These are phyloP conservation scores for Raffaelea ambrosiae DNA, from an alignment of 2,329 filamentous ascomycete genomes.

Conservation along the genomic window DNA sequence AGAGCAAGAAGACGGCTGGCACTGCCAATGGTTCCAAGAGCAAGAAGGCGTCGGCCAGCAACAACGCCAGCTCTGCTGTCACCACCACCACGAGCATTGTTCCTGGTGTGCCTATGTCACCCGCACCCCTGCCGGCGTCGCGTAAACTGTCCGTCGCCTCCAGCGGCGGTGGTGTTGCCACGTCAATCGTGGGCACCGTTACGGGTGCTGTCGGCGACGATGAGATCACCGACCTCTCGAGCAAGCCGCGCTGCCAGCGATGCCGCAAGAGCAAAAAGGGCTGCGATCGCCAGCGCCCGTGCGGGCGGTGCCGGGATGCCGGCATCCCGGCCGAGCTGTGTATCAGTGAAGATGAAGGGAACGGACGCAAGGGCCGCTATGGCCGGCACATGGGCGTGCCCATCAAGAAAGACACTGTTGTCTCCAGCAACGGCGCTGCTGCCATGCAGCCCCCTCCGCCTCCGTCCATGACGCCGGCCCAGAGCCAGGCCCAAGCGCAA, in stretches of 20 bases:
- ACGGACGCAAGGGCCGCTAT: constrained; percentile 92
- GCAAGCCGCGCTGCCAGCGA: constrained; percentile 92
- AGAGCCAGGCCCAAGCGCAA: neutral
- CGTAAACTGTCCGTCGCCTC: constrained; percentile 71
- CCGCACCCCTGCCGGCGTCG: constrained; percentile 59
- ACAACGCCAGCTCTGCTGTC: too few relatives aligned
- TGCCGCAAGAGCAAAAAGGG: constrained; percentile 99
- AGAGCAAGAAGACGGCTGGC: constrained; percentile 39
- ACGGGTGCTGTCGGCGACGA: constrained; percentile 56
- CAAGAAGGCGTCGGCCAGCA: constrained; percentile 28
- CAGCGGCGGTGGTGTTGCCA: constrained; percentile 30
- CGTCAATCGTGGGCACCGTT: neutral
- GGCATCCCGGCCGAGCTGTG: constrained; percentile 90
- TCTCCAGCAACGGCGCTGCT: constrained; percentile 14
- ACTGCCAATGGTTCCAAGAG: constrained; percentile 29
- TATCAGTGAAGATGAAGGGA: constrained; percentile 95
- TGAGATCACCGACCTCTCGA: constrained; percentile 84
- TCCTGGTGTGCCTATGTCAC: constrained; percentile 41
- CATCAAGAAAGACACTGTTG: constrained; percentile 47
- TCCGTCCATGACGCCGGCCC: constrained; percentile 21
- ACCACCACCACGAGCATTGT: too few relatives aligned
- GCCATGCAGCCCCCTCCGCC: constrained; percentile 11
- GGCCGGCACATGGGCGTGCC: constrained; percentile 63
- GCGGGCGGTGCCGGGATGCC: constrained; percentile 90
- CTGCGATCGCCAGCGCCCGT: constrained; percentile 92